Conservation (phyloP, 495 filamentous ascomycete genomes). For the Clohesyomyces aquaticus region DNA sequence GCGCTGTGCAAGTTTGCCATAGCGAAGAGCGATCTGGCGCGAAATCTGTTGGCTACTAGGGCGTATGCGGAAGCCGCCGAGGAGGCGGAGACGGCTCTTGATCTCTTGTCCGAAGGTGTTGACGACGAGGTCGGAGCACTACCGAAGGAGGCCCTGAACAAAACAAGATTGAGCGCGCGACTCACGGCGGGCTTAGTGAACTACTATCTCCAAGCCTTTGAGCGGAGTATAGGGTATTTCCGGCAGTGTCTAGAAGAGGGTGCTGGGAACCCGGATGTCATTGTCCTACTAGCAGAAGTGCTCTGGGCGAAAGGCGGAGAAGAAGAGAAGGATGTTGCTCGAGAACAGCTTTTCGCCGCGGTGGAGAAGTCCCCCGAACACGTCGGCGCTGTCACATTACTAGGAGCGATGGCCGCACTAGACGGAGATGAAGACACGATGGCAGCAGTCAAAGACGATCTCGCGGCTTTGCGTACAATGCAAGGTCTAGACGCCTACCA, state of each 20-base stretch:
- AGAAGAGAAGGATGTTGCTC: slow-evolving; percentile 71
- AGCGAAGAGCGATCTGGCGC: slow-evolving; percentile 84
- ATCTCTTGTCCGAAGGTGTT: slow-evolving; percentile 42
- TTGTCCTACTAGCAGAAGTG: slow-evolving; percentile 85
- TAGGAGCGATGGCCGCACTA: slow-evolving; percentile 80
- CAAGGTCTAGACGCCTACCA: slow-evolving; percentile 57
- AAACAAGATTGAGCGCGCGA: slow-evolving; percentile 78
- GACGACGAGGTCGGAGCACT: slow-evolving; percentile 57
- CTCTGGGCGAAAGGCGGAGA: slow-evolving; percentile 87
- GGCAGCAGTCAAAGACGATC: slow-evolving; percentile 78
- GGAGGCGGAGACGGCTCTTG: slow-evolving; percentile 52
- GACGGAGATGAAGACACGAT: slow-evolving; percentile 76
- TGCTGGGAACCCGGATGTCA: slow-evolving; percentile 75
- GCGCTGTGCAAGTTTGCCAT: slow-evolving; percentile 76
- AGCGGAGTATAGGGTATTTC: slow-evolving; percentile 76
- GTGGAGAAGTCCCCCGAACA: slow-evolving; percentile 74
- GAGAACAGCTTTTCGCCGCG: slow-evolving; percentile 77
- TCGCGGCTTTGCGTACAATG: slow-evolving; percentile 68
- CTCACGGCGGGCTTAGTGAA: slow-evolving; percentile 82
- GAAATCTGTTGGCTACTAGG: slow-evolving; percentile 70
- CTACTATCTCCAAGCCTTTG: slow-evolving; percentile 67
- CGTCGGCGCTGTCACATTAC: slow-evolving; percentile 72
- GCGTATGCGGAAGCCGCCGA: slow-evolving; percentile 69
- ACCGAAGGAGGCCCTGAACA: slow-evolving; percentile 57
- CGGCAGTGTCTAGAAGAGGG: slow-evolving; percentile 80